Conservation (phyloP, 371 early-diverging fungal genomes). For the Syncephalastrum monosporum region DNA sequence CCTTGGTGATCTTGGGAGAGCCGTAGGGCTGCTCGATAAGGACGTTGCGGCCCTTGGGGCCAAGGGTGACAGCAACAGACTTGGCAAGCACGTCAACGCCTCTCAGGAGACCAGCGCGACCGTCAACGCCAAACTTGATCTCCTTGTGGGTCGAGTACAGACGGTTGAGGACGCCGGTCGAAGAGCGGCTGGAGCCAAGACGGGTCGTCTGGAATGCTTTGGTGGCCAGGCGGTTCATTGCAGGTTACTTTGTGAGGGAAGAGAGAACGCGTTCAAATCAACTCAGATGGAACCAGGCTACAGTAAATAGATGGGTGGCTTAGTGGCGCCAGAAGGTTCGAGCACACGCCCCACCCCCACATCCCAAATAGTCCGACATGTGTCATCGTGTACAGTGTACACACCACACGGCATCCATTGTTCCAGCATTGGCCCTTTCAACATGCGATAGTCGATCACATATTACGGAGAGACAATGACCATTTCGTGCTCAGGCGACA, state of each 20-base stretch:
- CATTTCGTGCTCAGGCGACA: too few species aligned
- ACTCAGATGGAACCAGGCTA: too few species aligned
- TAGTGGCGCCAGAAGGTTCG: too few species aligned
- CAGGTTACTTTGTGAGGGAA: constrained; percentile 7
- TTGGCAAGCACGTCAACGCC: constrained; percentile 96
- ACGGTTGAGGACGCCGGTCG: constrained; percentile 55
- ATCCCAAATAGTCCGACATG: too few species aligned
- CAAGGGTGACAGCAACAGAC: constrained; percentile 97
- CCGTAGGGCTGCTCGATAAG: constrained; percentile 97
- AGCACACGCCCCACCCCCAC: too few species aligned
- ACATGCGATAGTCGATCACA: too few species aligned
- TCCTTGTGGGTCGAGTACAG: constrained; percentile 92
- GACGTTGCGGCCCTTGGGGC: constrained; percentile 98
- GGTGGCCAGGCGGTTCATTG: constrained; percentile 43
- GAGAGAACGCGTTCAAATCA: constrained; percentile 9
- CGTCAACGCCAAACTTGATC: constrained; percentile 94
- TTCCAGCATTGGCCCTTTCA: too few species aligned
- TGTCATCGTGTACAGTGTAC: too few species aligned
- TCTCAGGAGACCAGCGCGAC: constrained; percentile 85
- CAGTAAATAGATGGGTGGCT: too few species aligned
- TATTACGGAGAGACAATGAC: too few species aligned
- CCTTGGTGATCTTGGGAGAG: constrained; percentile 98
- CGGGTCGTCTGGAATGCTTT: constrained; percentile 40
- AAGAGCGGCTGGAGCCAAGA: constrained; percentile 18
- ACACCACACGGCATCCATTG: too few species aligned